phyloP scores from a whole-genome alignment of 768 basidiomycete genomes.

The Pholiota conissans region DNA sequence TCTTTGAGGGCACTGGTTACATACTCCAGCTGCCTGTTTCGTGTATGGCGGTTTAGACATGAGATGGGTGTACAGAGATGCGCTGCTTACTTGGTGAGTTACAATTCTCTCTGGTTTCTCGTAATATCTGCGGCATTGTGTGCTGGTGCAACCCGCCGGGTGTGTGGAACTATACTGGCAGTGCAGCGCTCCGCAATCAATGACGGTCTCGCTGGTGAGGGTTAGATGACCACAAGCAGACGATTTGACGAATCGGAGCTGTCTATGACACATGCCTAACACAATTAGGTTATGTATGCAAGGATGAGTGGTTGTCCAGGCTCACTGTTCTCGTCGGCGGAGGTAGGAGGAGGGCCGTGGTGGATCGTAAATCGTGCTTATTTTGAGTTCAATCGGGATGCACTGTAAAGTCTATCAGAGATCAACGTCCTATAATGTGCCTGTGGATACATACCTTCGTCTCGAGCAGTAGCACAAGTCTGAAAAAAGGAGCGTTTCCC shows the following conservation, averaged over 20 bases:
- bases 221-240: constrained; percentile 56
- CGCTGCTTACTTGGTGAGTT: constrained; percentile 40
- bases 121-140: constrained; percentile 59
- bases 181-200: constrained; percentile 49
- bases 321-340: constrained; percentile 49
- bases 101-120: constrained; percentile 56
- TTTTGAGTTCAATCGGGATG: constrained; percentile 35
- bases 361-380: constrained; percentile 36
- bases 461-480: constrained; percentile 1
- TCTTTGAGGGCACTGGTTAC: constrained; percentile 32
- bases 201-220: constrained; percentile 38
- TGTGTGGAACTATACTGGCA: constrained; percentile 55
- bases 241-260: constrained; percentile 51
- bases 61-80: neutral
- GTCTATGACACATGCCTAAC: constrained; percentile 63
- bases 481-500: constrained; percentile 5
- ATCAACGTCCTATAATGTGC: constrained; percentile 19
- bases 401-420: constrained; percentile 30
- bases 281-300: constrained; percentile 21
- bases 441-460: constrained; percentile 15
- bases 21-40: constrained; percentile 36
- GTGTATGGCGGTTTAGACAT: constrained; percentile 14
- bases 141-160: constrained; percentile 44
- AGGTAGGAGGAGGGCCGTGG: constrained; percentile 44
- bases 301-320: constrained; percentile 16